These are phyloP conservation scores for Corylus avellana DNA, from an alignment of 306 rosid genomes.

Conservation along the genomic window DNA sequence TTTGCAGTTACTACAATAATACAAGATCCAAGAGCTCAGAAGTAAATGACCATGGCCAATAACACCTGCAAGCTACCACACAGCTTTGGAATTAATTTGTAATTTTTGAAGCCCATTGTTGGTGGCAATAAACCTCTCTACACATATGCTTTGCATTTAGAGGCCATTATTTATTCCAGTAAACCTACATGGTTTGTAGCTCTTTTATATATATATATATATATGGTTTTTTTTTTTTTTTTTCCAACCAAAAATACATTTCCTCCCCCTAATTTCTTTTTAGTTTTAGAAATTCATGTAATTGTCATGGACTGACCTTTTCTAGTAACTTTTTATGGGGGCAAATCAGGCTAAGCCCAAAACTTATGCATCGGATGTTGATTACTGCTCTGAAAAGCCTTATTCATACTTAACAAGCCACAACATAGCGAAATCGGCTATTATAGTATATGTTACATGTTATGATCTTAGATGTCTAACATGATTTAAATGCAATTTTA, in stretches of 20 bases:
- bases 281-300: background rate
- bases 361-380: background rate
- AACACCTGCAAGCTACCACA: background rate
- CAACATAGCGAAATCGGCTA: no score
- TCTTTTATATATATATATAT: no score
- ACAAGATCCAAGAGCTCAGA: slow-evolving; percentile 27
- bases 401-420: background rate
- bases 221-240: background rate
- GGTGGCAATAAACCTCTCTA: background rate
- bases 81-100: background rate
- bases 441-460: no score
- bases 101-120: background rate
- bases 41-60: background rate
- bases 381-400: background rate
- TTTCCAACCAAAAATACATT: background rate
- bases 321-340: background rate
- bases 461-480: no score
- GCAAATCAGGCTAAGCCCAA: background rate
- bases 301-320: background rate
- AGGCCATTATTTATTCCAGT: no score
- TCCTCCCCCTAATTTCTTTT: background rate
- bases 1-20: slow-evolving; percentile 13
- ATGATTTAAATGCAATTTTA: no score
- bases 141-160: no score
- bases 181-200: background rate